Evolutionary conservation across 2,329 filamentous ascomycete genomes (phyloP), one percentile per base, ranked within the genome.

Genomic region (Alternaria atra): DNA sequence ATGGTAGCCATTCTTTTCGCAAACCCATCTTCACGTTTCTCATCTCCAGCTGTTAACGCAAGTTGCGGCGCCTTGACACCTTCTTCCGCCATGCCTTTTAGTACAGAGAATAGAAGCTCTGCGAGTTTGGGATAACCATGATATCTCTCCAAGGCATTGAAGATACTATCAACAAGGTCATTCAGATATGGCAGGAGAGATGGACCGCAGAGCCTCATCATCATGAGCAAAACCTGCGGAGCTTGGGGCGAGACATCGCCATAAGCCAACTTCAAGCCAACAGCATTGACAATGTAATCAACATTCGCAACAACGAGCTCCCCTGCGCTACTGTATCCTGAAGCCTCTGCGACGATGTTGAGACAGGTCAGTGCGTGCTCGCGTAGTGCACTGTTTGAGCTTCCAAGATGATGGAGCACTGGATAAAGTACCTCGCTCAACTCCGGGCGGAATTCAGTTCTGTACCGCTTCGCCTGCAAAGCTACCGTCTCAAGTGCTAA

Each of bases 211-310:
- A 99, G 85, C 27, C 87, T 89, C 61, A 98, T 89, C 91, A 98
- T 96, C 94, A 99, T 97, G 6, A 91, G 86, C 50, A 99, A 80
- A 2, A 98, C 95, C 68, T 94, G 91, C 3, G 94, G 93, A 3
- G 93, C 93, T 64, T 97, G 91, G 1, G 94, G 94, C 0, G 93
- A 94, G 53, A 98, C 90, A 66, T 97, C 93, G 66, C 97, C 92
- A 0, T 92, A 92, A 70, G 97, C 97, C 7, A 99, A 85, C 63
- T 93, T 91, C 61, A 98, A 80, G 0, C 92, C 92, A 15, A 99
- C 88, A 0, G 95, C 92, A 73, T 98, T 98, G 62, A 98, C 90
- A 80, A 99, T 91, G 76, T 99, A 99, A 78, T 99, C 95, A 15
- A 93, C 94, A 63, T 99, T 99, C 53, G 91, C 89, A 29, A 98